Percentiles rank a stretch among this genome's conserved stretches.
These are phyloP conservation scores for Dioszegia crocea DNA, from an alignment of 768 basidiomycete genomes.

Conservation along the genomic window DNA sequence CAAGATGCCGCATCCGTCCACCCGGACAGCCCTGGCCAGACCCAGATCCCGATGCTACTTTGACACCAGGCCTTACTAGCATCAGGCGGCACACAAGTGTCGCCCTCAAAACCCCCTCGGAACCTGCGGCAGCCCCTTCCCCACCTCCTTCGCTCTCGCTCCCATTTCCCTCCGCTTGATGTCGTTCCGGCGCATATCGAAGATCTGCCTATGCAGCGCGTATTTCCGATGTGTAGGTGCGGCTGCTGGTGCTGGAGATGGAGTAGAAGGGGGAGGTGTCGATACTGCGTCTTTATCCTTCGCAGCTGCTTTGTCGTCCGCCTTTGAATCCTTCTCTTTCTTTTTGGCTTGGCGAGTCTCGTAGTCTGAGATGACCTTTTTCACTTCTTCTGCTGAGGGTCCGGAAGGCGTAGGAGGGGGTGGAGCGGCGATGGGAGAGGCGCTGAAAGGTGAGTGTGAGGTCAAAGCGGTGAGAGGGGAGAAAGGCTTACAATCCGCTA, in stretches of 20 bases:
- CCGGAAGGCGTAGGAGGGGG: slow-evolving; percentile 52
- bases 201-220: slow-evolving; percentile 76
- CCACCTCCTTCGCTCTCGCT: slow-evolving; percentile 43
- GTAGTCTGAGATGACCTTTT: slow-evolving; percentile 58
- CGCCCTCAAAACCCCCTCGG: slow-evolving; percentile 7
- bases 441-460: slow-evolving; percentile 34
- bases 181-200: slow-evolving; percentile 71
- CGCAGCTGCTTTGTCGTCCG: slow-evolving; percentile 19
- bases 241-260: slow-evolving; percentile 21
- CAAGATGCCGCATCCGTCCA: no score
- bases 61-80: no score
- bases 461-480: neutral
- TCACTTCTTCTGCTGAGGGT: slow-evolving; percentile 48
- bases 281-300: slow-evolving; percentile 50
- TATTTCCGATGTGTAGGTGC: slow-evolving; percentile 63
- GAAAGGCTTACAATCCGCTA: slow-evolving; percentile 18
- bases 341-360: slow-evolving; percentile 75
- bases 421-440: slow-evolving; percentile 20
- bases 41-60: no score
- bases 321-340: slow-evolving; percentile 36
- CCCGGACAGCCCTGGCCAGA: no score
- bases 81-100: no score
- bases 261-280: slow-evolving; percentile 18
- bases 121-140: slow-evolving; percentile 46
- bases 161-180: slow-evolving; percentile 68